Base-by-base conservation (phyloP, 371 early-diverging fungal species). In the Rozella allomycis region DNA sequence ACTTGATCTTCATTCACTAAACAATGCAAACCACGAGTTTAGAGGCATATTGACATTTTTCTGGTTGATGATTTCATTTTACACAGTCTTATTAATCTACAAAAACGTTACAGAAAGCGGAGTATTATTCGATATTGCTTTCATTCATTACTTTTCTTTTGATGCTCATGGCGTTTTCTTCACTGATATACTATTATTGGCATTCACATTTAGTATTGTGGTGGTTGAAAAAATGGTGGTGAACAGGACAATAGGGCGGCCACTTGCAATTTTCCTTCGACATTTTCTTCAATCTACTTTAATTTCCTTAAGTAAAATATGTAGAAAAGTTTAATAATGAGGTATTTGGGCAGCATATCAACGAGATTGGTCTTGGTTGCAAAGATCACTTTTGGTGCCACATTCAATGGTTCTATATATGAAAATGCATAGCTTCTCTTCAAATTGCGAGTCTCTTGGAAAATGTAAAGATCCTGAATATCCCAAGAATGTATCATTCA, bases 31-130 rank as follows among this genome's bases (percentile, higher is more conserved):
- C 29, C 48, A 54, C 30, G 46, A 52, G 20, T 47, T 59, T 41
- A 65, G 79, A n/a, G 88, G 91, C 1, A 82, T 87, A 37, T 78
- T 80, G 39, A 75, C 74, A 0, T 55, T 87, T 6, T 87, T 87
- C 50, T 91, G 88, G 88, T 65, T 83, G 18, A 64, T 67, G 18
- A 74, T 82, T 60, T 75, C 66, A 10, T 64, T 72, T 31, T 81
- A 78, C 41, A 58, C 74, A 4, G 34, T 80, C 13, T 70, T 70
- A 31, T 68, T 75, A 1, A 41, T 74, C 17, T 58, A 72, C 12
- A 47, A 65, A 17, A 74, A 74, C 39, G 74, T 64, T 47, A 59
- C 66, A 38, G 43, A 42, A 14, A 69, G 60, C 33, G 91, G 91
- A 19, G 57, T 55, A 14, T 38, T 69, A 11, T 38, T 86, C 17